These are phyloP conservation scores for Penicillium fimorum DNA, from an alignment of 495 filamentous ascomycete species.

Conservation along the genomic window DNA sequence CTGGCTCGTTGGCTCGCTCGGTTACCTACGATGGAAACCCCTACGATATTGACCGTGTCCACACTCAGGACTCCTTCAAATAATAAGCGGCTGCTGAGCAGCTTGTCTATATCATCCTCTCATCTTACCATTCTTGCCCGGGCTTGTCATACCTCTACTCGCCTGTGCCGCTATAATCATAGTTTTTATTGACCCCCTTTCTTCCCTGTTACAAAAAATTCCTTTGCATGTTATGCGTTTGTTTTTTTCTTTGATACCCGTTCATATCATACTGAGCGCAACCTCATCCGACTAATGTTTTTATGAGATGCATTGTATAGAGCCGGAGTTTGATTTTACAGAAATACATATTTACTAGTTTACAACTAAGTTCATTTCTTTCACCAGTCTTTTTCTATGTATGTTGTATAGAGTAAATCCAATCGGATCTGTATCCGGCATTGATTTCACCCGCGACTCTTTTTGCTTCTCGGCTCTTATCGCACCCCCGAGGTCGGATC, in stretches of 20 bases:
- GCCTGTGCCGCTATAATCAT: constrained; percentile 11
- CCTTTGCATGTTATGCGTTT: not conserved
- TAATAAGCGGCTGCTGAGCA: constrained; percentile 8
- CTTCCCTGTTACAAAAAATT: not conserved
- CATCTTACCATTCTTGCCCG: not conserved
- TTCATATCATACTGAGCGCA: not conserved
- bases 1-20: constrained; percentile 24
- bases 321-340: constrained; percentile 8
- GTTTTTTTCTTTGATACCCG: constrained; percentile 11
- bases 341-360: not conserved
- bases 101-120: not conserved
- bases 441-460: constrained; percentile 6
- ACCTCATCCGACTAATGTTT: constrained; percentile 9
- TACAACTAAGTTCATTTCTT: not conserved
- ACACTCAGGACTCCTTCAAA: constrained; percentile 47
- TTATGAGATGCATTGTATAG: constrained; percentile 5
- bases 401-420: not conserved
- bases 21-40: constrained; percentile 46
- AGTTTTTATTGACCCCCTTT: constrained; percentile 8
- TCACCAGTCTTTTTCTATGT: not conserved
- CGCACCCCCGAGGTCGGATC: constrained; percentile 6
- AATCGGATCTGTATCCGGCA: constrained; percentile 5
- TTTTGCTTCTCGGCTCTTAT: constrained; percentile 9
- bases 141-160: not conserved
- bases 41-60: constrained; percentile 46